Evolutionary conservation across 2,329 filamentous ascomycete species (phyloP).

Genomic region (Fusarium nematophilum): DNA sequence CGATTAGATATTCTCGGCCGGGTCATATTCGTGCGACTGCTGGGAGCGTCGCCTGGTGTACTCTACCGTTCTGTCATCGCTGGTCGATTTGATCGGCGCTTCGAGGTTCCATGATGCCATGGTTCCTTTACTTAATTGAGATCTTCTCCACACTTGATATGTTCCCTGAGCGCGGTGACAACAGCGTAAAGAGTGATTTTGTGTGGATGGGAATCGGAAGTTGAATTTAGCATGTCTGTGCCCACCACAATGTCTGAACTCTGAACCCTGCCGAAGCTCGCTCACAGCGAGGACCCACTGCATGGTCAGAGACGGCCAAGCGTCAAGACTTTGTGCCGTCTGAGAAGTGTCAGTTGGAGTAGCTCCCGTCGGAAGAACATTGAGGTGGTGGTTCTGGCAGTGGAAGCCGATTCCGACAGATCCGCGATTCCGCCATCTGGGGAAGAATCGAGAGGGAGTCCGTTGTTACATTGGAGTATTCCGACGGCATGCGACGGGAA

Average conservation of each 20-base stretch:
- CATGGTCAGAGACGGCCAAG: too few species aligned
- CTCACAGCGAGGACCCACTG: not conserved
- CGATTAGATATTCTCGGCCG: conserved; percentile 55
- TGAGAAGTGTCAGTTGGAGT: not conserved
- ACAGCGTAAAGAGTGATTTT: not conserved
- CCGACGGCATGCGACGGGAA: conserved; percentile 18
- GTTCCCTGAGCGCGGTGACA: not conserved
- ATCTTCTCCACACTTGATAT: conserved; percentile 12
- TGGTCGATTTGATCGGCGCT: conserved; percentile 32
- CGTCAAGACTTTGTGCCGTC: too few species aligned
- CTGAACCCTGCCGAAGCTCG: not conserved
- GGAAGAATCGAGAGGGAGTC: not conserved
- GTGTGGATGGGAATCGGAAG: not conserved
- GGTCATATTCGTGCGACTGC: conserved; percentile 44
- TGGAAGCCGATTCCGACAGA: conserved; percentile 1
- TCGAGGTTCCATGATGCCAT: conserved; percentile 27
- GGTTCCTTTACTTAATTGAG: conserved; percentile 39
- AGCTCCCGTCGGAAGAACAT: not conserved
- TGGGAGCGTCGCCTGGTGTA: conserved; percentile 45
- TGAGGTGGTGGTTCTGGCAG: too few species aligned
- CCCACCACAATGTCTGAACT: not conserved
- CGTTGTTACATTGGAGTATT: not conserved
- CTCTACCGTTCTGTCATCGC: conserved; percentile 38
- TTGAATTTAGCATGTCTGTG: conserved; percentile 6
- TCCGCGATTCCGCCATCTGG: not conserved